Percentiles rank a stretch among this genome's conserved stretches.
phyloP scores from a whole-genome alignment of 495 filamentous ascomycete species.

The Trichoderma gamsii region DNA sequence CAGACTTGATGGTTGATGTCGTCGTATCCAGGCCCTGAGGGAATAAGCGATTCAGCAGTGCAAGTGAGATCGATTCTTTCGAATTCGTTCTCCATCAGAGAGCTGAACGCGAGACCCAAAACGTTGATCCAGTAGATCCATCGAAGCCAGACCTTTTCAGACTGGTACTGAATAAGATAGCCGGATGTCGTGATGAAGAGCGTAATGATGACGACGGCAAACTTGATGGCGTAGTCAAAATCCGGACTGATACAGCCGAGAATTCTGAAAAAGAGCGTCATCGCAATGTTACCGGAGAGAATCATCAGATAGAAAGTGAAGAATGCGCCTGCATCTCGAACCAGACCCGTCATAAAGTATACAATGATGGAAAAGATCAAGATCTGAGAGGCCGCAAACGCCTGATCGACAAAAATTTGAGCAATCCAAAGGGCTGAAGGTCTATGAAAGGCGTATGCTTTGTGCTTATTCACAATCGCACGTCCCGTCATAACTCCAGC shows the following conservation, averaged over 20 bases:
- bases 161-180: constrained; percentile 70
- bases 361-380: constrained; percentile 68
- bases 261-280: constrained; percentile 76
- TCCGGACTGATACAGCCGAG: constrained; percentile 73
- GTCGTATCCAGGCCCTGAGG: constrained; percentile 55
- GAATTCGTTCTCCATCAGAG: constrained; percentile 83
- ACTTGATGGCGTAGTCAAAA: constrained; percentile 81
- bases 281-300: constrained; percentile 62
- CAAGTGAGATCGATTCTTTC: constrained; percentile 56
- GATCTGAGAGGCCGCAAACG: constrained; percentile 61
- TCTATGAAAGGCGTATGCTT: constrained; percentile 71
- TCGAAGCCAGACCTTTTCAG: constrained; percentile 63
- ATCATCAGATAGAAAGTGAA: constrained; percentile 73
- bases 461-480: constrained; percentile 71
- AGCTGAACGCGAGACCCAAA: constrained; percentile 65
- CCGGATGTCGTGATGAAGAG: constrained; percentile 73
- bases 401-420: constrained; percentile 71
- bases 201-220: constrained; percentile 69
- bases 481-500: constrained; percentile 65
- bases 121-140: constrained; percentile 83
- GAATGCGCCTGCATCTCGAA: constrained; percentile 62
- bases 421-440: constrained; percentile 75
- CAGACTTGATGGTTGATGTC: constrained; percentile 68
- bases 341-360: constrained; percentile 73
- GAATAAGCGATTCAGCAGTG: constrained; percentile 56